These are phyloP conservation scores for Hirsutella rhossiliensis DNA, from an alignment of 2,329 filamentous ascomycete species.

Conservation along the genomic window DNA sequence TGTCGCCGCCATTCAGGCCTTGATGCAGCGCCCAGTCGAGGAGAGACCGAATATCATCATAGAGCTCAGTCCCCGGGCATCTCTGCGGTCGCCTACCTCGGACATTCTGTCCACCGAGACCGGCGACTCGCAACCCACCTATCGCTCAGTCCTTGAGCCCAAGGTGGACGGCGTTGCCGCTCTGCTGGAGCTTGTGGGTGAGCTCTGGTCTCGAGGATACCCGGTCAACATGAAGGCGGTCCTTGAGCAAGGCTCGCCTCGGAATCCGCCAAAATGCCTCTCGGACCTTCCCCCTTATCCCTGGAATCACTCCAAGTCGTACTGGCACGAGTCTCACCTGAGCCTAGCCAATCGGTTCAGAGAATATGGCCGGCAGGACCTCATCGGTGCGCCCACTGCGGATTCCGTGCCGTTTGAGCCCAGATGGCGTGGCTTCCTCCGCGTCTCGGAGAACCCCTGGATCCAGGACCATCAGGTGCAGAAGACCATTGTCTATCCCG, in stretches of 20 bases:
- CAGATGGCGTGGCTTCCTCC: constrained; percentile 36
- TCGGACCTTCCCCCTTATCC: constrained; percentile 37
- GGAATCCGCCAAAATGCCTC: constrained; percentile 20
- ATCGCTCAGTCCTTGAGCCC: constrained; percentile 16
- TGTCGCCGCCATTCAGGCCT: constrained; percentile 22
- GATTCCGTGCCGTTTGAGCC: constrained; percentile 33
- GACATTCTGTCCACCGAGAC: constrained; percentile 18
- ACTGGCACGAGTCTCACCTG: constrained; percentile 41
- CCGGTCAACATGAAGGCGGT: constrained; percentile 18
- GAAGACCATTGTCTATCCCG: constrained; percentile 37
- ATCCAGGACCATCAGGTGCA: constrained; percentile 38
- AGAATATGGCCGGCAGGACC: constrained; percentile 32
- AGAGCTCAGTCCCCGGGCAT: constrained; percentile 27
- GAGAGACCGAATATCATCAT: constrained; percentile 22
- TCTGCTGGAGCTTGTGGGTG: constrained; percentile 19
- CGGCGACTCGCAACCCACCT: constrained; percentile 5
- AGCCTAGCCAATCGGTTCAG: constrained; percentile 30
- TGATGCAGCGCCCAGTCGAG: constrained; percentile 16
- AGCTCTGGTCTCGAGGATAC: constrained; percentile 24
- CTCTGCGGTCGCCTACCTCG: constrained; percentile 22
- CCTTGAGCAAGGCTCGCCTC: constrained; percentile 8
- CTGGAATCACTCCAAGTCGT: constrained; percentile 39
- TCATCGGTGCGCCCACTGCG: constrained; percentile 33
- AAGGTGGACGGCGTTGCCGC: constrained; percentile 10
- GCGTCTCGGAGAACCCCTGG: constrained; percentile 38